These are phyloP conservation scores for Boletus tylopilopsis DNA, from an alignment of 768 basidiomycete species.

Conservation along the genomic window DNA sequence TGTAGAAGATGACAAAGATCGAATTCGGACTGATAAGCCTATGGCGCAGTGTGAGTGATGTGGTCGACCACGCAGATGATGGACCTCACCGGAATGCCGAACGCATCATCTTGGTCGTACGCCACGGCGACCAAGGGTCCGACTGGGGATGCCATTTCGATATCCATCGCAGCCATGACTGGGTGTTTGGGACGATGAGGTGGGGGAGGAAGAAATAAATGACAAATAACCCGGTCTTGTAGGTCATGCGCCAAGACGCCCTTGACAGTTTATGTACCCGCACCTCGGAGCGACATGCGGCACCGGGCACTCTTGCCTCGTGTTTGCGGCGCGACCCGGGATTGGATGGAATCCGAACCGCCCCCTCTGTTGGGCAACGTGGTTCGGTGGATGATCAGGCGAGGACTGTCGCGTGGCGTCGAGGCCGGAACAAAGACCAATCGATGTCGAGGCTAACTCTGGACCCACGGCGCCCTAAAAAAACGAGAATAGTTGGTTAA, in stretches of 20 bases:
- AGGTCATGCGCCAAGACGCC: neutral
- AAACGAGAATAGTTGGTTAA: slow-evolving; percentile 8
- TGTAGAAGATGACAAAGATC: slow-evolving; percentile 54
- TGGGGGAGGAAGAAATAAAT: neutral
- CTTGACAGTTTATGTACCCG: slow-evolving; percentile 26
- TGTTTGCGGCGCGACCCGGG: slow-evolving; percentile 22
- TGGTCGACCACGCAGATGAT: neutral
- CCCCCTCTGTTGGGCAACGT: too few relatives aligned
- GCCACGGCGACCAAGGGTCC: slow-evolving; percentile 26
- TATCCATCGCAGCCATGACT: slow-evolving; percentile 26
- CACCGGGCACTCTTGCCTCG: slow-evolving; percentile 26
- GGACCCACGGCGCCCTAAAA: too few relatives aligned
- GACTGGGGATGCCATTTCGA: slow-evolving; percentile 32
- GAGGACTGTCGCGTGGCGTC: neutral
- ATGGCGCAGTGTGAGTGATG: neutral
- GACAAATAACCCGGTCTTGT: slow-evolving; percentile 16
- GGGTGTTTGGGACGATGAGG: neutral
- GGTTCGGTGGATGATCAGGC: neutral
- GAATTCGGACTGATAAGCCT: slow-evolving; percentile 32
- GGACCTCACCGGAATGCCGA: slow-evolving; percentile 22
- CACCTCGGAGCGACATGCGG: slow-evolving; percentile 23
- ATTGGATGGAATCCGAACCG: too few relatives aligned
- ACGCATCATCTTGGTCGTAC: slow-evolving; percentile 16
- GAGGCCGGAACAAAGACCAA: neutral
- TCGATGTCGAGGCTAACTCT: neutral